Evolutionary conservation across 164 flowering plant genomes (phyloP), one percentile per base, ranked within the genome.

Genomic region (Chimonanthus praecox): DNA sequence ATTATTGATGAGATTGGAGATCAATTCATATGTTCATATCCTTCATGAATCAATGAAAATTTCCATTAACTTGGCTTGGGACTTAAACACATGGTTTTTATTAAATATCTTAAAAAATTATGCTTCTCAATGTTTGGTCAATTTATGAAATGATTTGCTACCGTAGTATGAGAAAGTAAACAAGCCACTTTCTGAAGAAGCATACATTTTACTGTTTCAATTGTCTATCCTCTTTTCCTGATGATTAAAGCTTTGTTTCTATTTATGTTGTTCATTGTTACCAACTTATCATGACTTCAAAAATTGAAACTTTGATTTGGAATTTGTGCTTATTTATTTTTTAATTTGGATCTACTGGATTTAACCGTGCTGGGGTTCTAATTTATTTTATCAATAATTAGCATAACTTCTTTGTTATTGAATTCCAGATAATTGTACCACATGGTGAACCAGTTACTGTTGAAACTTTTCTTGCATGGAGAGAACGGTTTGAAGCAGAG

Each of bases 361-460:
- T 33, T 33, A 33, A 54, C 60, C 60, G 16, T 54, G 60, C 16
- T 54, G 16, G 13, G 16, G 60, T 11, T 65, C 11, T 16, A 4
- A 10, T 65, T 65, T 11, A 11, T 45, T 45, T 18, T 73, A 13
- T 46, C 49, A 54, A 54, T 54, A n/a, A 54, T 33, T 33, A 33
- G 33, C 33, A 15, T 54, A 54, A n/a, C 11, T 54, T 54, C 16
- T 48, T 54, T 47, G 63, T 71, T 72, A 46, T 72, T 58, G 70
- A 58, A 47, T 58, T 72, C 49, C 83, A 96, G 98, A 73, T 96
- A 79, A 78, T 96, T 80, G 75, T 96, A 51, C 98, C 99, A 58
- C 99, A 96, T 87, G 99, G 99, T 79, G 98, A 96, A 79, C 87
- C 97, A 33, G 98, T 96, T 69, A 96, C 99, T n/a, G 84, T 96